Evolutionary conservation across 306 rosid species (phyloP), one percentile per base, ranked within the genome.

Genomic region (Malus sylvestris): DNA sequence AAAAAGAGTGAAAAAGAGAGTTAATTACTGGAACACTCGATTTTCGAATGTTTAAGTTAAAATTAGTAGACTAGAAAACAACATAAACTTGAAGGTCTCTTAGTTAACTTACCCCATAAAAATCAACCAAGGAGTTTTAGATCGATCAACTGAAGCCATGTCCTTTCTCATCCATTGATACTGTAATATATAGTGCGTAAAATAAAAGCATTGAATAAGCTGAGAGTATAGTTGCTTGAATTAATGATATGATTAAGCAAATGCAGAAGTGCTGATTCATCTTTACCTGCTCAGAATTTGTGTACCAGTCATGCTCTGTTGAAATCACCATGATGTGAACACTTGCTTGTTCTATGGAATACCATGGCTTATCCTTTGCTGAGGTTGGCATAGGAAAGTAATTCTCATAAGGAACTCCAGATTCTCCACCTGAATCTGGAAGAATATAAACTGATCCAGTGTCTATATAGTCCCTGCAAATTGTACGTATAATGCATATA

Each of bases 391-490:
- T 94, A 42, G 82, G 90, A 81, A 90, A 91, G 67, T 91, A 91
- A 58, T 95, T 84, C 80, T 94, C 97, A 25, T 94, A 94, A 18
- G 98, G 88, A 52, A 94, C 93, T 66, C 98, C 96, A 85, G 90
- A 86, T 86, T 94, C 97, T 23, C 98, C 98, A 2, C 98, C 97
- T 51, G 98, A 91, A 70, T 94, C 98, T 4, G 96, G 88, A 3
- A 87, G 73, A 15, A 29, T 0, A 81, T 91, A 91, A 44, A 86
- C 80, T 32, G 94, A 90, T 62, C 93, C 93, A 0, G 91, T 83
- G 66, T 71, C 69, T n/a, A 64, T 1, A 52, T 94, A 94, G 52
- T 91, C 98, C 86, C 98, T 91, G 79, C 59, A 32, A 57, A 42
- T 44, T 33, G 32, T 14, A 70, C 10, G 14, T 53, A 35, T 6